Evolutionary conservation across 2,329 filamentous ascomycete genomes (phyloP).

Genomic region (Sclerotinia borealis): DNA sequence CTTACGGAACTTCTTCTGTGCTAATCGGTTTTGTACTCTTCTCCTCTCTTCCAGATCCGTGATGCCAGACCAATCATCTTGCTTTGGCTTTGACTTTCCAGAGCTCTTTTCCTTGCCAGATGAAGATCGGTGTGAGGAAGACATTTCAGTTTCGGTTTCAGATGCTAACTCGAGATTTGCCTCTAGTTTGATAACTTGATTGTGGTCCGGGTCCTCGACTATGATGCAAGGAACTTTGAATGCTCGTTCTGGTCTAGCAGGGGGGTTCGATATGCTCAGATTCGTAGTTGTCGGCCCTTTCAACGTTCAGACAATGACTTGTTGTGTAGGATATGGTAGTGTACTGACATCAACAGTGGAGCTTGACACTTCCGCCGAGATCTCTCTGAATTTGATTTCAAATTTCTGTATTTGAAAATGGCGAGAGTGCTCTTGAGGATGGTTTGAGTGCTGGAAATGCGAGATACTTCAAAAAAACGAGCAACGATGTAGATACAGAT

Average conservation of each 20-base stretch:
- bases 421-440: neutral
- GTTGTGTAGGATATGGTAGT: too few relatives aligned
- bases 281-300: constrained; percentile 24
- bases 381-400: neutral
- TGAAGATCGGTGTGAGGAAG: constrained; percentile 28
- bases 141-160: constrained; percentile 29
- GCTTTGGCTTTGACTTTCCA: constrained; percentile 37
- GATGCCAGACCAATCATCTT: constrained; percentile 63
- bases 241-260: constrained; percentile 15
- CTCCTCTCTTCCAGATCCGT: constrained; percentile 65
- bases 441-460: neutral
- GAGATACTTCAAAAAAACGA: neutral
- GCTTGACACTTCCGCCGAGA: neutral
- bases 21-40: constrained; percentile 70
- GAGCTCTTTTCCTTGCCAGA: constrained; percentile 23
- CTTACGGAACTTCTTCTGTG: constrained; percentile 71
- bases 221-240: constrained; percentile 21
- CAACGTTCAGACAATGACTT: constrained; percentile 15
- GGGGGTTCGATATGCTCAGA: constrained; percentile 15
- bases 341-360: constrained; percentile 26
- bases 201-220: constrained; percentile 25
- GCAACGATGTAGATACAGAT: neutral
- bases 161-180: constrained; percentile 17
- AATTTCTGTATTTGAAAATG: neutral
- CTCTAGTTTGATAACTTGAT: constrained; percentile 17